Percentiles rank a stretch among this genome's conserved stretches.
These are phyloP conservation scores for Diaporthe vexans DNA, from an alignment of 2,329 filamentous ascomycete species.

Conservation along the genomic window DNA sequence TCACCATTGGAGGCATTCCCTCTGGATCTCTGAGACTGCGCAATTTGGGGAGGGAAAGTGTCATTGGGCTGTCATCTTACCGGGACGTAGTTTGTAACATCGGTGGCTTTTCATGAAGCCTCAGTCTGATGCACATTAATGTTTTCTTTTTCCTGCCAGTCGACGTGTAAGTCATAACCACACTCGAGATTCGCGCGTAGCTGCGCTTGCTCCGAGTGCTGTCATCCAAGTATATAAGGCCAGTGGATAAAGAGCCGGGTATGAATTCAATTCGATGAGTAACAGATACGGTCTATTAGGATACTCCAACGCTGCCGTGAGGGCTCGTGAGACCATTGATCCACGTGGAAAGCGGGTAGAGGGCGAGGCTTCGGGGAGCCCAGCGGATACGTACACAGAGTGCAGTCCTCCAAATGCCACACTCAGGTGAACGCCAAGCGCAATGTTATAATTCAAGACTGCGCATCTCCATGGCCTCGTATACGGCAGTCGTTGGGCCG, in stretches of 20 bases:
- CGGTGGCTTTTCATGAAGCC: constrained; percentile 19
- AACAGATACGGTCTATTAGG: neutral
- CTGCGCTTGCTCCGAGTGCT: neutral
- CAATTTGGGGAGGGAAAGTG: constrained; percentile 22
- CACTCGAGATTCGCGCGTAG: neutral
- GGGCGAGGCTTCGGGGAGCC: neutral
- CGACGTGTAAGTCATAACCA: constrained; percentile 7
- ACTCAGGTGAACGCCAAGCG: neutral
- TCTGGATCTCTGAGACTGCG: constrained; percentile 25
- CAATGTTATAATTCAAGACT: constrained; percentile 2
- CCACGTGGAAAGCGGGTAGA: constrained; percentile 25
- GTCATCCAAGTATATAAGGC: neutral
- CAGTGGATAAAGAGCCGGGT: neutral
- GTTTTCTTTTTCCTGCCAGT: neutral
- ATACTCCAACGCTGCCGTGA: neutral
- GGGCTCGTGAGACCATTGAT: constrained; percentile 11
- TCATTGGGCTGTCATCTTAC: constrained; percentile 22
- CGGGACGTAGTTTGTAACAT: constrained; percentile 10
- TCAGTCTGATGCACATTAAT: constrained; percentile 2
- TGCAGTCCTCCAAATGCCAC: neutral
- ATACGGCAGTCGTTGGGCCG: neutral
- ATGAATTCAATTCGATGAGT: neutral
- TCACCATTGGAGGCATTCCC: constrained; percentile 26
- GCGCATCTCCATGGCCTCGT: neutral
- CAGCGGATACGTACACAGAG: neutral